Base-by-base conservation (phyloP, 805 yeast genomes). In the Kluyveromyces wickerhamii region DNA sequence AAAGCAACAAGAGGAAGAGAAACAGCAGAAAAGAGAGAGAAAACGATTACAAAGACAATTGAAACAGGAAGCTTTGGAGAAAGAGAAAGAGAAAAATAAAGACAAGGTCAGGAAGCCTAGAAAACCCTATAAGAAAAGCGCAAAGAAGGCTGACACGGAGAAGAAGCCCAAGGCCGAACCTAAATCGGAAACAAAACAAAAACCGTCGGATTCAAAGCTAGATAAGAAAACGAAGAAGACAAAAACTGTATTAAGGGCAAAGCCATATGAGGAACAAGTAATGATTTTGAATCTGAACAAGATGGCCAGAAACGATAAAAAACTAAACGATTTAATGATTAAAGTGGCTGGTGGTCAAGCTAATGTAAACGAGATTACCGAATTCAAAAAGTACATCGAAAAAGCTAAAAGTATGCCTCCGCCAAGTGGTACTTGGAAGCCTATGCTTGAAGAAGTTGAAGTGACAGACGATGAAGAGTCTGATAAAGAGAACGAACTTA, bases 341-440 rank as follows among this genome's bases (percentile, higher is more conserved):
- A 71, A 69, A 4, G 96, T 89, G 2, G 96, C 97, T 0, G 71
- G 79, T 37, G 95, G 95, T 4, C 68, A 66, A 16, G 95, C 96
- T 0, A 56, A 76, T 1, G 71, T 74, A 4, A 77, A 70, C 5
- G 89, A 86, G 54, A 80, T 89, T 12, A 63, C 72, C 16, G 77
- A 74, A 29, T 89, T 89, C 54, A 95, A 88, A 55, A 77, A 71
- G 14, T 83, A 82, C 47, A 86, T 89, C 37, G 77, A 74, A 39
- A 66, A 76, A 36, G 96, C 96, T 0, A 70, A 81, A 41, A 74
- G 70, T 19, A 79, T 80, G 87, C 85, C 87, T 1, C 54, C 63
- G 1, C 42, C 76, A 57, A 39, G 76, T 46, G 52, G 54, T 6
- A 13, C 33, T 4, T 60, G 62, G 54, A 50, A 46, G 34, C 14